Evolutionary conservation across 108 stramenopile genomes (phyloP).

Genomic region (Nannochloropsis gaditana): DNA sequence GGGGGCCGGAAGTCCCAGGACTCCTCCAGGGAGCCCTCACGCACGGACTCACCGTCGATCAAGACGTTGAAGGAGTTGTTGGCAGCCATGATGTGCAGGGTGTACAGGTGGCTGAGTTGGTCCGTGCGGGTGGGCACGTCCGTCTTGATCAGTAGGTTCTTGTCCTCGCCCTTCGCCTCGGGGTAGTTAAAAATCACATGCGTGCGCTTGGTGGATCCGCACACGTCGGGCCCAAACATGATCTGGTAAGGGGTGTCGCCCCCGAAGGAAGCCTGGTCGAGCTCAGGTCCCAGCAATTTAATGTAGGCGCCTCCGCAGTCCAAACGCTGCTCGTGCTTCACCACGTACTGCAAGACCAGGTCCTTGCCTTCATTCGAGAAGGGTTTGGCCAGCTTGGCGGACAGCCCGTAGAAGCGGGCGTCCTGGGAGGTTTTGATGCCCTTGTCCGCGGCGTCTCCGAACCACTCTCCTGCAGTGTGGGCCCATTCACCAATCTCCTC

Average conservation of each 20-base stretch:
- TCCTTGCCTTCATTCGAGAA: conserved; percentile 78
- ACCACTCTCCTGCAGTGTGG: conserved; percentile 83
- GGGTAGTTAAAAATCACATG: conserved; percentile 96
- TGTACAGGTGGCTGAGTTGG: conserved; percentile 90
- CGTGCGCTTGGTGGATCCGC: conserved; percentile 85
- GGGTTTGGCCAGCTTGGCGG: conserved; percentile 70
- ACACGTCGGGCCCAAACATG: conserved; percentile 99
- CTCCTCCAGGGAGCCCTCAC: conserved; percentile 82
- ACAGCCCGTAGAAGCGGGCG: conserved; percentile 88
- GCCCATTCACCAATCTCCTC: conserved; percentile 86
- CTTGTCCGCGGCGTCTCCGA: conserved; percentile 71
- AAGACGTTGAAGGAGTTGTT: conserved; percentile 95
- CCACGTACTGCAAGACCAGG: conserved; percentile 89
- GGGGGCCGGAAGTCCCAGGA: conserved; percentile 83
- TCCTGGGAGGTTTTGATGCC: conserved; percentile 68
- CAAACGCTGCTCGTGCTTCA: conserved; percentile 93
- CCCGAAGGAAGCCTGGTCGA: conserved; percentile 69
- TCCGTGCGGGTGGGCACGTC: conserved; percentile 80
- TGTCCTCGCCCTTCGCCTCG: conserved; percentile 60
- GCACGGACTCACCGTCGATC: conserved; percentile 88
- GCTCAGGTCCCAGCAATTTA: conserved; percentile 60
- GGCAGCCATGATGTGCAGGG: conserved; percentile 81
- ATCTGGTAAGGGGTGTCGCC: conserved; percentile 92
- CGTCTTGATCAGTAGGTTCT: conserved; percentile 90
- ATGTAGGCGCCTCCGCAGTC: conserved; percentile 99